Base-by-base conservation (phyloP, 805 yeast species). In the Maudiozyma barnettii region DNA sequence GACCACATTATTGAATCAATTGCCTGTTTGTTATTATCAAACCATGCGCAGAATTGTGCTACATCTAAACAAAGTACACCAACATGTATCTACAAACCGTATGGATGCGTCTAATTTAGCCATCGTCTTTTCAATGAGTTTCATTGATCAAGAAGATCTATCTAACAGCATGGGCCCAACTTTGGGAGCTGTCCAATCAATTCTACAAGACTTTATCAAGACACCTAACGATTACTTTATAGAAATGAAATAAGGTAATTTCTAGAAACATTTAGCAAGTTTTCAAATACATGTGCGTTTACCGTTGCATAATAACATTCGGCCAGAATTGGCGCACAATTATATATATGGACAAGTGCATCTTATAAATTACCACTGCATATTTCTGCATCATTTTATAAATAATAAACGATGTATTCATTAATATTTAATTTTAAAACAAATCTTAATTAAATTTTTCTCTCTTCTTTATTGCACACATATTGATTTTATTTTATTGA, bases 101-200 rank as follows among this genome's bases (percentile, higher is more conserved):
- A 91, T 91, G 98, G 86, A 83, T 47, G 78, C 95, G 2, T 81
- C 88, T 1, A 91, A 91, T 60, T 68, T 91, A 58, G 95, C 96
- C 4, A 91, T 95, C 47, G 96, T 91, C 6, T 83, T 91, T 57
- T 74, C 82, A 4, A 79, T 79, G 80, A 76, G 81, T 64, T 75
- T 78, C 54, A 63, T 78, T 53, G 65, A 69, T 52, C 72, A 69
- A 54, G 74, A 69, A 36, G 68, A 66, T 49, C 54, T 70, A 31
- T 71, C 71, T 14, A 57, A 57, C 16, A 68, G 72, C 41, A 75
- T 75, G 68, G 76, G 79, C 14, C 64, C 76, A 10, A 75, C 73
- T 23, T 61, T 78, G 53, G 78, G 80, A 20, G 73, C 77, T 4
- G 67, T 78, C 59, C 83, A 79, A 64, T 67, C 69, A 21, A 69